phyloP scores from a whole-genome alignment of 2,329 filamentous ascomycete species.

The Aspergillus bombycis region DNA sequence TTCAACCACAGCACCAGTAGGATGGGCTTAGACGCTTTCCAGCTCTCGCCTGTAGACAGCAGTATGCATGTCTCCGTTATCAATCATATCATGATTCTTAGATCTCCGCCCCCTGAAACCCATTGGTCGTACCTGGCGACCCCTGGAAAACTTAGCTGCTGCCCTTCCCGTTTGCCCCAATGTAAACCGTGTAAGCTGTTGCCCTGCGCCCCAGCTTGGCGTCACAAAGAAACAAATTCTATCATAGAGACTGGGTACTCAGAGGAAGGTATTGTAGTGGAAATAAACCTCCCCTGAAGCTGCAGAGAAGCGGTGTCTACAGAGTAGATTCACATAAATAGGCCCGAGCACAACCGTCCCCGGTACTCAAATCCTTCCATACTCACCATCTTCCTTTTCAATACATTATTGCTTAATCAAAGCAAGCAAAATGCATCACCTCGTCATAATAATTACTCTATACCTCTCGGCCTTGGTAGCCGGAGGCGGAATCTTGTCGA shows the following conservation, averaged over 20 bases:
- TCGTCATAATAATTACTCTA: neutral
- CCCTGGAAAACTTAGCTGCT: neutral
- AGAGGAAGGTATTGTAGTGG: neutral
- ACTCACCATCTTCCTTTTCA: no score
- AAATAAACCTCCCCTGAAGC: no score
- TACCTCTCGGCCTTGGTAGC: neutral
- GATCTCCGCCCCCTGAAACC: neutral
- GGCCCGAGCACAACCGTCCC: no score
- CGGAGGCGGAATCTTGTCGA: neutral
- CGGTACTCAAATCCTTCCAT: no score
- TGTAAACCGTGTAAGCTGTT: neutral
- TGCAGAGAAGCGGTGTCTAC: no score
- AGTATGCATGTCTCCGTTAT: neutral
- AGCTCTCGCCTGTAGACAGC: fast-evolving
- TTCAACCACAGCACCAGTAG: no score
- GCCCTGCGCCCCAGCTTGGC: neutral
- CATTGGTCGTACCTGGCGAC: neutral
- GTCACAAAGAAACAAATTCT: neutral
- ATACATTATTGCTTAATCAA: no score
- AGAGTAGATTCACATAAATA: no score
- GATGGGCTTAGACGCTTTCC: neutral
- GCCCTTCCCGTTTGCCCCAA: neutral
- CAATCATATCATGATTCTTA: neutral
- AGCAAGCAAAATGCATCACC: neutral
- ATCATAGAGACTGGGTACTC: neutral